Percentiles rank a stretch among this genome's conserved stretches.
Evolutionary conservation across 1,284 basidiomycete species (phyloP).

Genomic region (Ceratobasidium sp.): DNA sequence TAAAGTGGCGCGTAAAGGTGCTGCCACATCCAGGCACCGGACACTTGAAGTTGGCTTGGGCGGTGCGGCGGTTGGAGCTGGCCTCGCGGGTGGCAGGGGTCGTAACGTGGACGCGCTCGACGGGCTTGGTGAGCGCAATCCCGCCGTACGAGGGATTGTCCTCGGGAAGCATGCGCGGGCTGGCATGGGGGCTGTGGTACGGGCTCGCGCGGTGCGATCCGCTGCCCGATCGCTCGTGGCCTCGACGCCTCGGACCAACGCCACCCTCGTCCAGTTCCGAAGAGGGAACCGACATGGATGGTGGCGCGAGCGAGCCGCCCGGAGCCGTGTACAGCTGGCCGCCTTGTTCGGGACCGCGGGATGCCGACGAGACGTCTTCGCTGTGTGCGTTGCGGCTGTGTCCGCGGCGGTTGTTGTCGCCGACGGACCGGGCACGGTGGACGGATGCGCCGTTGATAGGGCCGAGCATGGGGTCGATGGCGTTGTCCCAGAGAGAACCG

Average conservation of each 20-base stretch:
- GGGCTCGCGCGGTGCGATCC: constrained; percentile 57
- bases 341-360: neutral
- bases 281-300: constrained; percentile 38
- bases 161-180: constrained; percentile 27
- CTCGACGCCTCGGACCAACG: constrained; percentile 38
- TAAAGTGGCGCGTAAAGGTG: constrained; percentile 83
- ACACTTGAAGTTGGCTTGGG: constrained; percentile 75
- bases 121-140: constrained; percentile 29
- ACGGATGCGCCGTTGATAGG: constrained; percentile 43
- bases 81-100: constrained; percentile 76
- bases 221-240: constrained; percentile 40
- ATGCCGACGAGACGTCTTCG: constrained; percentile 40
- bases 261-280: constrained; percentile 23
- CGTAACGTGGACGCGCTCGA: constrained; percentile 58
- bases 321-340: constrained; percentile 36
- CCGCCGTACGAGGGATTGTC: constrained; percentile 15
- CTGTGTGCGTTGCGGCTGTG: constrained; percentile 40
- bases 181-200: constrained; percentile 11
- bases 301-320: constrained; percentile 42
- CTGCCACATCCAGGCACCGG: constrained; percentile 79
- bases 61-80: constrained; percentile 71
- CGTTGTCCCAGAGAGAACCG: constrained; percentile 31
- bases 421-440: constrained; percentile 40
- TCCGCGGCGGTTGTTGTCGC: constrained; percentile 38
- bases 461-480: constrained; percentile 36